Percentiles rank a stretch among this genome's conserved stretches.
Evolutionary conservation across 306 rosid species (phyloP).

Genomic region (Hylodesmum podocarpum): DNA sequence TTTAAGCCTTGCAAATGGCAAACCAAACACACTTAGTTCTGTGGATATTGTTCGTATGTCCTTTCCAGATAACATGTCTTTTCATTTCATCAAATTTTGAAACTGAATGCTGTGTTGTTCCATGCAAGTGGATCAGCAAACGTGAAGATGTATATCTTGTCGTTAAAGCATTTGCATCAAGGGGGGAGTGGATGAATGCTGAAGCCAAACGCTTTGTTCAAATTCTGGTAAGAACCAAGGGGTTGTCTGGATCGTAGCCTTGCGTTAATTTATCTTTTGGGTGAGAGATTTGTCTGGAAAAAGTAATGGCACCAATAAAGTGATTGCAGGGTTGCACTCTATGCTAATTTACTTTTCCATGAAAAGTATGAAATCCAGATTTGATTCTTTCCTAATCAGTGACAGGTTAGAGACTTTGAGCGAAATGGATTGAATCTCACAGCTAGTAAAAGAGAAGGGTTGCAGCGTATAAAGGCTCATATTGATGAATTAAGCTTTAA

Average conservation of each 20-base stretch:
- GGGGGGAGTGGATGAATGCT: slow-evolving; percentile 69
- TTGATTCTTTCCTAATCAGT: slow-evolving; percentile 85
- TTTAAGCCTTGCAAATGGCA: too few relatives aligned
- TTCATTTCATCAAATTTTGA: slow-evolving; percentile 5
- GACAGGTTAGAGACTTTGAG: slow-evolving; percentile 98
- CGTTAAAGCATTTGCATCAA: slow-evolving; percentile 67
- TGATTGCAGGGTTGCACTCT: slow-evolving; percentile 1
- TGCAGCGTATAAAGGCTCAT: slow-evolving; percentile 65
- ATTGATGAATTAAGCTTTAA: slow-evolving; percentile 73
- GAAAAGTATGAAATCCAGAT: slow-evolving; percentile 36
- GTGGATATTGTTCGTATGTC: not conserved
- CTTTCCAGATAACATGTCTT: slow-evolving; percentile 1
- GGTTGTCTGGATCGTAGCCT: slow-evolving; percentile 1
- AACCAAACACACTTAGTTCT: too few relatives aligned
- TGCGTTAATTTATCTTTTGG: not conserved
- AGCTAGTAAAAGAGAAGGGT: slow-evolving; percentile 78
- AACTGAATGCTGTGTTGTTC: slow-evolving; percentile 33
- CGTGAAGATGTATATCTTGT: slow-evolving; percentile 90
- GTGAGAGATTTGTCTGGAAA: not conserved
- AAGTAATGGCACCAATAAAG: not conserved
- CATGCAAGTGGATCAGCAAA: slow-evolving; percentile 55
- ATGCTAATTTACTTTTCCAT: slow-evolving; percentile 23
- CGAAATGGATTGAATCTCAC: slow-evolving; percentile 92
- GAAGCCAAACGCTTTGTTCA: slow-evolving; percentile 71
- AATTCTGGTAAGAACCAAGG: slow-evolving; percentile 59